Conservation (phyloP, 768 basidiomycete genomes). For the Gyrodon lividus region DNA sequence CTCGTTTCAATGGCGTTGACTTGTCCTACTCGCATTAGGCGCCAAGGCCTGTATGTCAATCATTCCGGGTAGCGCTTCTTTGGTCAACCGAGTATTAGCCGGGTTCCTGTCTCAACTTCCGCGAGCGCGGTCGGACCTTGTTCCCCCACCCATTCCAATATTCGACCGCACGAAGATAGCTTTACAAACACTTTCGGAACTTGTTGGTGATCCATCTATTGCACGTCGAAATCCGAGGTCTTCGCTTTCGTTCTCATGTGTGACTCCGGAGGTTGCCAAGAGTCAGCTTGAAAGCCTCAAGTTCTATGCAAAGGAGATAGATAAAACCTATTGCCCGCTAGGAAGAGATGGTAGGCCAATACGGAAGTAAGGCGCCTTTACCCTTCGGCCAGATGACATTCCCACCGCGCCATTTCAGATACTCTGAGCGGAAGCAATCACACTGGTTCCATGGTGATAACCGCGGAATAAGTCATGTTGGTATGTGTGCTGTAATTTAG, state of each 20-base stretch:
- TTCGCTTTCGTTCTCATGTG: constrained; percentile 66
- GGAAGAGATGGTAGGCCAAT: constrained; percentile 56
- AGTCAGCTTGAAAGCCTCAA: constrained; percentile 50
- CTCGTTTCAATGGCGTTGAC: neutral
- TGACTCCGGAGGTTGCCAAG: constrained; percentile 49
- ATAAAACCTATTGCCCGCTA: constrained; percentile 54
- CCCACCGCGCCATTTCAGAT: constrained; percentile 35
- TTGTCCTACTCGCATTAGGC: constrained; percentile 36
- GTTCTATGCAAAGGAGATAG: constrained; percentile 45
- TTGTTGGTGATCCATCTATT: constrained; percentile 46
- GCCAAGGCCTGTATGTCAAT: constrained; percentile 55
- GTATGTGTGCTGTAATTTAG: constrained; percentile 33
- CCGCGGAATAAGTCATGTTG: constrained; percentile 55
- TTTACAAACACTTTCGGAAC: constrained; percentile 49
- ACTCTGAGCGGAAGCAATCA: constrained; percentile 53
- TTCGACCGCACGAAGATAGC: constrained; percentile 56
- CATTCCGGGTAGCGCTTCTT: constrained; percentile 53
- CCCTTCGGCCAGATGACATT: neutral
- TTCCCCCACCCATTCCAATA: constrained; percentile 33
- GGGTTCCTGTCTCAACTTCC: constrained; percentile 63
- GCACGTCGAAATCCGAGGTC: constrained; percentile 54
- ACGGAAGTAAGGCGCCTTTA: constrained; percentile 49
- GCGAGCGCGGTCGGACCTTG: constrained; percentile 47
- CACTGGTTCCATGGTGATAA: constrained; percentile 66
- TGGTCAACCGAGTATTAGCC: constrained; percentile 60